Evolutionary conservation across 1,139 yeast genomes (phyloP).

Genomic region (Cylindricascospora bacillispora): DNA sequence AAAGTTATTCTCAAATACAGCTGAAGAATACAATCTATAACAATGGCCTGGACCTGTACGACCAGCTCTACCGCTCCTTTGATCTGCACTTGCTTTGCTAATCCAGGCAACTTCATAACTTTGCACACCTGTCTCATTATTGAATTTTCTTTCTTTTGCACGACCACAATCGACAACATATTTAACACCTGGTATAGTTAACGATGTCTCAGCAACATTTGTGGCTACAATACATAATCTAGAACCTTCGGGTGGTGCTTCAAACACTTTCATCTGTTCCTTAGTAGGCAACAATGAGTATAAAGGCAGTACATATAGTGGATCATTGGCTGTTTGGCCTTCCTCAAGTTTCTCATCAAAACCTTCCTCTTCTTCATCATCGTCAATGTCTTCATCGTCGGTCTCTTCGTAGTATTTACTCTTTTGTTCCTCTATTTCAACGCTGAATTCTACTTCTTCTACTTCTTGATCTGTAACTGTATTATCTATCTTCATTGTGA

Average conservation of each 20-base stretch:
- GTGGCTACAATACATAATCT: slow-evolving; percentile 91
- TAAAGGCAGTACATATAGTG: slow-evolving; percentile 79
- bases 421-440: slow-evolving; percentile 28
- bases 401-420: slow-evolving; percentile 18
- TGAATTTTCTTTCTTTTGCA: slow-evolving; percentile 74
- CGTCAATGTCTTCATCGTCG: slow-evolving; percentile 28
- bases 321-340: slow-evolving; percentile 67
- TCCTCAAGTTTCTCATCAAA: slow-evolving; percentile 71
- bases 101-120: slow-evolving; percentile 89
- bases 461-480: slow-evolving; percentile 62
- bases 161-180: slow-evolving; percentile 96
- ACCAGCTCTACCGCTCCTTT: slow-evolving; percentile 97
- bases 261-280: slow-evolving; percentile 90
- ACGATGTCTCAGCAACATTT: slow-evolving; percentile 93
- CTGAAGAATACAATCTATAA: slow-evolving; percentile 87
- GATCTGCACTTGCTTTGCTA: slow-evolving; percentile 91
- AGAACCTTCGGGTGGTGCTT: slow-evolving; percentile 71
- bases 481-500: slow-evolving; percentile 40
- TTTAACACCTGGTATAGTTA: slow-evolving; percentile 90
- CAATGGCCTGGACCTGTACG: slow-evolving; percentile 99
- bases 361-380: slow-evolving; percentile 71
- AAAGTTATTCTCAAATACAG: slow-evolving; percentile 81
- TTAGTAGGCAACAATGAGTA: slow-evolving; percentile 85
- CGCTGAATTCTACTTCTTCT: slow-evolving; percentile 80
- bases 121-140: slow-evolving; percentile 81